Base-by-base conservation (phyloP, 306 rosid genomes). In the Begonia fuchsioides region DNA sequence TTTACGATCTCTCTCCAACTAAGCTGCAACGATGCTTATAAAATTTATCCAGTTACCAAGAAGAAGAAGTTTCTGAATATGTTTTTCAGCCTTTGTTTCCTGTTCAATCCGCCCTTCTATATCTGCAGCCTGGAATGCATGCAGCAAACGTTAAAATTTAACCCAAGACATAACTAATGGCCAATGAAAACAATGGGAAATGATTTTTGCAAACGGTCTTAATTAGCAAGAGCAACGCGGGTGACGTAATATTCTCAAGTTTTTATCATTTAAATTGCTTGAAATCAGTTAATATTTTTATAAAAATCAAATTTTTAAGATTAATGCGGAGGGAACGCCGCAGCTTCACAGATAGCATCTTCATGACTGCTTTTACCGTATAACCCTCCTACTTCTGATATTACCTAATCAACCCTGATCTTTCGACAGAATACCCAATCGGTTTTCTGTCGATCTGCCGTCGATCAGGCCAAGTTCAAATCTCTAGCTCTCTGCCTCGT, bases 51-150 rank as follows among this genome's bases (percentile, higher is more conserved):
- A n/a, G n/a, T n/a, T n/a, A n/a, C n/a, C n/a, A n/a, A n/a, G n/a
- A n/a, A n/a, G n/a, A n/a, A n/a, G n/a, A n/a, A n/a, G n/a, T n/a
- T n/a, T n/a, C n/a, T n/a, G n/a, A n/a, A n/a, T n/a, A n/a, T n/a
- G n/a, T n/a, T n/a, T n/a, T n/a, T n/a, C n/a, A n/a, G n/a, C n/a
- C n/a, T n/a, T n/a, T n/a, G n/a, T n/a, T n/a, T n/a, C n/a, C n/a
- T n/a, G n/a, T n/a, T n/a, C 96, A 56, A 82, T 86, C 70, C 96
- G 66, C 66, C 82, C 76, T 68, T 82, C 86, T 47, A 86, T 86
- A 53, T 92, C 98, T 44, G 83, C 93, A 65, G 80, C 70, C 98
- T 85, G 85, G 40, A 71, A 73, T 56, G 44, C 57, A 78, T 16
- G 54, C 18, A 46, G 32, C 38, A 16, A 56, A 53, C 49, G 60